Percentiles rank a stretch among this genome's conserved stretches.
Evolutionary conservation across 495 filamentous ascomycete species (phyloP).

Genomic region (Lophiotrema nucula): DNA sequence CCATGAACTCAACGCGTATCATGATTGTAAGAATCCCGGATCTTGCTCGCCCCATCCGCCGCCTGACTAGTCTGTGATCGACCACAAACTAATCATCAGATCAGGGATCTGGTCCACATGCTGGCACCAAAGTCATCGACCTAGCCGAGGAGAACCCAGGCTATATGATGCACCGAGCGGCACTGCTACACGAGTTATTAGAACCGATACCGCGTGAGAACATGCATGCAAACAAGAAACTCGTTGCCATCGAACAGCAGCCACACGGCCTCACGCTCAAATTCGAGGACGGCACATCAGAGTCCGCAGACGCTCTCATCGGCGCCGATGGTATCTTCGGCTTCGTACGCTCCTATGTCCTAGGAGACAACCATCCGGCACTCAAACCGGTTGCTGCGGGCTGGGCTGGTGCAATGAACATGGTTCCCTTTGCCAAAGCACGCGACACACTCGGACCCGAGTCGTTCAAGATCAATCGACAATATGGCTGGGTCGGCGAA

Average conservation of each 20-base stretch:
- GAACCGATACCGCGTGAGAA: neutral
- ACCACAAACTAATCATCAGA: neutral
- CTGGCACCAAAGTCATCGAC: neutral
- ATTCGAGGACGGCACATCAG: neutral
- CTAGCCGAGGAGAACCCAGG: neutral
- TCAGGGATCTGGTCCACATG: neutral
- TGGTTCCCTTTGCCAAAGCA: neutral
- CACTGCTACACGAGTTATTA: neutral
- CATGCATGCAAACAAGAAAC: conserved; percentile 1
- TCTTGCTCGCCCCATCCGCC: neutral
- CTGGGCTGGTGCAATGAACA: neutral
- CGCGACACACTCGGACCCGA: neutral
- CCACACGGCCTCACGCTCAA: neutral
- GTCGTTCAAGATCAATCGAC: neutral
- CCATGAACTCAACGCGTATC: conserved; percentile 22
- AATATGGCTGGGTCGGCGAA: conserved; percentile 7
- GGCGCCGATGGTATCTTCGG: conserved; percentile 2
- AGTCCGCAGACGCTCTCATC: neutral
- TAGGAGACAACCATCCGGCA: neutral
- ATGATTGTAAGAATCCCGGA: no score
- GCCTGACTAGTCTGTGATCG: neutral
- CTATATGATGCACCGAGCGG: neutral
- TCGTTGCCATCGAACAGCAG: neutral
- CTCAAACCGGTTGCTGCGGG: neutral
- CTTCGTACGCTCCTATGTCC: conserved; percentile 1